A percentile compares a stretch with the other conserved stretches of the same genome.
Conservation (phyloP, 768 basidiomycete genomes). For the Hydnomerulius pinastri region DNA sequence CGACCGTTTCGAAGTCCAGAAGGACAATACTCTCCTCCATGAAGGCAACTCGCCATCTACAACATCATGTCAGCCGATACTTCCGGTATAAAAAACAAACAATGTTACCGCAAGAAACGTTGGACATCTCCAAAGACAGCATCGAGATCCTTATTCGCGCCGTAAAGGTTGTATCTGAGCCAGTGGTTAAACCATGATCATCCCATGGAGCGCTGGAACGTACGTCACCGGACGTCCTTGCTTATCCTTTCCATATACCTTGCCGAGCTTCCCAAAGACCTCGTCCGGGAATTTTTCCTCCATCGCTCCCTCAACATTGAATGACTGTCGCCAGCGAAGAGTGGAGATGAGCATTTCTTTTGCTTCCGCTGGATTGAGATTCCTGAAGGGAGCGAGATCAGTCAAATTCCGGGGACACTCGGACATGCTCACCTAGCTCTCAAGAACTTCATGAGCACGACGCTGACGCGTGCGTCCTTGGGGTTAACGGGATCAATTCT, state of each 20-base stretch:
- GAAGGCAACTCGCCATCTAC: constrained; percentile 76
- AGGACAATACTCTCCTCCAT: constrained; percentile 67
- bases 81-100: not conserved
- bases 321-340: constrained; percentile 69
- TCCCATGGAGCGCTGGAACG: constrained; percentile 23
- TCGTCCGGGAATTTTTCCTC: constrained; percentile 64
- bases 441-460: constrained; percentile 80
- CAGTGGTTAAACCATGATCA: not conserved
- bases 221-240: constrained; percentile 69
- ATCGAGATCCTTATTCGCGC: constrained; percentile 63
- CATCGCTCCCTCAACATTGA: constrained; percentile 59
- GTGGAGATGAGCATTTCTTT: constrained; percentile 68
- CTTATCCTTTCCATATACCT: constrained; percentile 70
- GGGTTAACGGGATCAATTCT: constrained; percentile 58
- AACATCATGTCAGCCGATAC: constrained; percentile 4
- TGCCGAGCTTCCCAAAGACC: constrained; percentile 63
- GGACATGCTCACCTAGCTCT: constrained; percentile 57
- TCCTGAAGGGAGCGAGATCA: constrained; percentile 34
- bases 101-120: constrained; percentile 67
- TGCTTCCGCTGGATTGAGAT: constrained; percentile 55
- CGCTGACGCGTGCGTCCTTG: constrained; percentile 65
- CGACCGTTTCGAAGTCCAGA: constrained; percentile 73
- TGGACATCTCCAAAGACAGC: constrained; percentile 77
- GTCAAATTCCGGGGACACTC: not conserved
- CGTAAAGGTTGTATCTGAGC: constrained; percentile 77